Evolutionary conservation across 2,329 filamentous ascomycete genomes (phyloP), one percentile per base, ranked within the genome.

Genomic region (Penicillium sp.): DNA sequence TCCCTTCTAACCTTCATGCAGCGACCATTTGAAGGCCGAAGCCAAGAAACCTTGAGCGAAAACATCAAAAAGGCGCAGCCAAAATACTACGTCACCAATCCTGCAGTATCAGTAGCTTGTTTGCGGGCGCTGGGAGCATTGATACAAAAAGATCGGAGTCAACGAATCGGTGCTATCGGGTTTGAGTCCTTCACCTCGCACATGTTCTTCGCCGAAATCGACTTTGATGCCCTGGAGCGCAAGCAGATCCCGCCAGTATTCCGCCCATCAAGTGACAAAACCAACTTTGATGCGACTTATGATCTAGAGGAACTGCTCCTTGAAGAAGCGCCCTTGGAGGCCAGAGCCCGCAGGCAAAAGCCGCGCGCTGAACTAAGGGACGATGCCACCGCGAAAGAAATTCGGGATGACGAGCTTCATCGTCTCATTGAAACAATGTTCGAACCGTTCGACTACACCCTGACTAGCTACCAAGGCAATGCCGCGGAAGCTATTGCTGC

Each of bases 281-380:
- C 94, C 4, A 99, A 99, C 72, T 99, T 99, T 64, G 94, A 99
- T 74, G 94, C 94, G 5, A 99, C 94, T 0, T 97, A 99, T 71
- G 94, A 99, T 73, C 78, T 99, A 49, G 94, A 99, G 71, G 94
- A 99, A 73, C 75, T 99, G 20, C 77, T 99, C 2, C 76, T 99
- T 43, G 94, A 99, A 74, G 94, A 99, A 72, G 94, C 94, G 13
- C 94, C 94, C 1, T 78, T 99, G 5, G 94, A 99, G 74, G 94
- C 94, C 53, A 83, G 94, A 68, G 92, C 94, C 49, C 85, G 94
- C 64, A 87, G 93, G 69, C 94, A 97, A 73, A 97, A 97, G 74
- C 94, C 94, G 2, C 84, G 94, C 60, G 92, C 96, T 62, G 88
- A 90, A 63, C 79, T 99, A 70, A 93, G 94, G 74, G 91, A 96